A percentile compares a stretch with the other conserved stretches of the same genome.
Evolutionary conservation across 2,329 filamentous ascomycete species (phyloP).

Genomic region (Dissoconium aciculare): DNA sequence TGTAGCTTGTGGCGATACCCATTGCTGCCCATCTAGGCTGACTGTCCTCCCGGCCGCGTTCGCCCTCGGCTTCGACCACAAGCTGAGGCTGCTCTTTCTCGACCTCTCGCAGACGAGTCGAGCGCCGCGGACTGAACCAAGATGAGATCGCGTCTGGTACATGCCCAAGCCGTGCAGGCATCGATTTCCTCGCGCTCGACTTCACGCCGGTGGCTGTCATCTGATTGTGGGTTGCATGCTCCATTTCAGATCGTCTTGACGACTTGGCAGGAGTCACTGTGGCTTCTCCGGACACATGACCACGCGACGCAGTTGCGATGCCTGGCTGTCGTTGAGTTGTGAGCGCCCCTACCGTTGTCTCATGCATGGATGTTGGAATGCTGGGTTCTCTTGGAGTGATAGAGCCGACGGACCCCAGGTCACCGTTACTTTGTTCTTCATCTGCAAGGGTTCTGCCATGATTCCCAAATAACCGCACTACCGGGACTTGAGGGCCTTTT

Average conservation of each 20-base stretch:
- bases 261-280: not conserved
- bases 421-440: too few species aligned
- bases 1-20: constrained; percentile 28
- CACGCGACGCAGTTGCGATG: too few species aligned
- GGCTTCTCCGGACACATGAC: not conserved
- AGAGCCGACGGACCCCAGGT: too few species aligned
- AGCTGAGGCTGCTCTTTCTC: constrained; percentile 3
- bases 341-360: too few species aligned
- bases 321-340: too few species aligned
- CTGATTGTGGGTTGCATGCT: constrained; percentile 1
- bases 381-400: too few species aligned
- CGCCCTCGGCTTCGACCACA: not conserved
- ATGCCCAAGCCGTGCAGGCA: constrained; percentile 18
- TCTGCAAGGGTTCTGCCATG: too few species aligned
- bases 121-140: constrained; percentile 23
- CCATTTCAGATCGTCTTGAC: constrained; percentile 2
- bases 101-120: constrained; percentile 6
- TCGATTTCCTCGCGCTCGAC: constrained; percentile 14
- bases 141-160: constrained; percentile 23
- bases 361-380: too few species aligned
- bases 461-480: too few species aligned
- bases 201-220: constrained; percentile 3
- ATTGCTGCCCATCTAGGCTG: constrained; percentile 2
- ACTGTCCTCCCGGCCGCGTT: not conserved
- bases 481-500: too few species aligned